Conservation (phyloP, 148 eudicot genomes). For the Rhododendron griersonianum region DNA sequence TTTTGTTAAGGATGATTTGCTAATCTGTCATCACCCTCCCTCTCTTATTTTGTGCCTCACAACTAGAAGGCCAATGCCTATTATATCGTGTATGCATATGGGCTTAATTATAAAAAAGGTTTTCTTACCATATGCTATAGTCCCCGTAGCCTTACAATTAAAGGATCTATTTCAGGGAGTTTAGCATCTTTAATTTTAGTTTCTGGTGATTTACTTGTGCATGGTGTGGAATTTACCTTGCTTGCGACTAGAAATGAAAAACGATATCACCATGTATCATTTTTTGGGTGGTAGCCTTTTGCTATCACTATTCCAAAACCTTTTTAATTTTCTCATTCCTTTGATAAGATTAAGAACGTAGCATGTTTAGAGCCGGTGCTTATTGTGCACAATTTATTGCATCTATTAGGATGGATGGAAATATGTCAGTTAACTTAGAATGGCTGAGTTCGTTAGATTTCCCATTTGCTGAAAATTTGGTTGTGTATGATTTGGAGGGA, state of each 20-base stretch:
- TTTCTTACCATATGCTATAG: background rate
- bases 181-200: background rate
- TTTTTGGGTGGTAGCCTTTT: background rate
- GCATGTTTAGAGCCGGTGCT: background rate
- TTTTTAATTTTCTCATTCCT: background rate
- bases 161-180: background rate
- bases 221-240: background rate
- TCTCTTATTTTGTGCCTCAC: background rate
- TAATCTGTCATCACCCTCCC: background rate
- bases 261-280: background rate
- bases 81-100: background rate
- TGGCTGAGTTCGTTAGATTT: background rate
- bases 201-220: background rate
- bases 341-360: background rate
- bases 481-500: background rate
- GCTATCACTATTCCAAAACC: background rate
- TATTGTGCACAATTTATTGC: background rate
- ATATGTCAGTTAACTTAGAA: background rate
- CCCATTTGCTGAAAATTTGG: background rate
- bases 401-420: background rate
- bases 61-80: background rate
- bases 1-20: background rate
- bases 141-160: background rate
- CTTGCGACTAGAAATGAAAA: background rate
- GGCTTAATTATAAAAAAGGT: background rate